A percentile compares a stretch with the other conserved stretches of the same genome.
phyloP scores from a whole-genome alignment of 306 rosid genomes.

The Begonia loranthoides region DNA sequence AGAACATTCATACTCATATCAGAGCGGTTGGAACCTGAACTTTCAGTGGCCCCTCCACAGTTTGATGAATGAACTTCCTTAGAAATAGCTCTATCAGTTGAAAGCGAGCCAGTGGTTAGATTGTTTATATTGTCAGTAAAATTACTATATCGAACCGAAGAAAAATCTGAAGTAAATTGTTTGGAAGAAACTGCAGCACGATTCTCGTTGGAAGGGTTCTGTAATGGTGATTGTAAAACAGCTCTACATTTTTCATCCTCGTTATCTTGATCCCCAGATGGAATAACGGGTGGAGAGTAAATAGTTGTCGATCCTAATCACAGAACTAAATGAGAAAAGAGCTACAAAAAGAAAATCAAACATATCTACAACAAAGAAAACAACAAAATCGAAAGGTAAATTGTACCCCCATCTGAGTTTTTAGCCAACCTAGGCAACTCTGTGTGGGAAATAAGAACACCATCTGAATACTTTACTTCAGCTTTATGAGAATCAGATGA shows the following conservation, averaged over 20 bases:
- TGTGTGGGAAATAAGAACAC: conserved; percentile 26
- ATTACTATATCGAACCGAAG: conserved; percentile 18
- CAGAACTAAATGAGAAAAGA: conserved; percentile 2
- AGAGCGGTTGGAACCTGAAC: conserved; percentile 44
- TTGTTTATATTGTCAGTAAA: conserved; percentile 18
- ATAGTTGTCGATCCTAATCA: conserved; percentile 20
- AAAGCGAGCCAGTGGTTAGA: conserved; percentile 22
- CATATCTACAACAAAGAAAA: not conserved
- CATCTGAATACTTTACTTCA: conserved; percentile 35
- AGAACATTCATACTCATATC: conserved; percentile 48
- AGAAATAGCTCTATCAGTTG: conserved; percentile 30
- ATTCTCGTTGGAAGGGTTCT: conserved; percentile 20
- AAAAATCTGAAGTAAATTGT: conserved; percentile 19
- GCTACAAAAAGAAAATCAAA: not conserved
- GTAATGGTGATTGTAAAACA: conserved; percentile 24
- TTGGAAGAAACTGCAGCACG: conserved; percentile 20
- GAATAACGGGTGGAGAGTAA: conserved; percentile 22
- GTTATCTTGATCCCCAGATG: conserved; percentile 21
- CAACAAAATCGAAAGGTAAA: not conserved
- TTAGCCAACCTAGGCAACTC: conserved; percentile 26
- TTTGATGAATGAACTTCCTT: conserved; percentile 32
- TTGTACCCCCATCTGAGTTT: conserved; percentile 30
- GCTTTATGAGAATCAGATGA: conserved; percentile 51
- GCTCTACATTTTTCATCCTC: conserved; percentile 27
- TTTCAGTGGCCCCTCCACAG: conserved; percentile 27